Percentiles rank a stretch among this genome's conserved stretches.
Conservation (phyloP, 441 rosid species). For the Croton setiger region DNA sequence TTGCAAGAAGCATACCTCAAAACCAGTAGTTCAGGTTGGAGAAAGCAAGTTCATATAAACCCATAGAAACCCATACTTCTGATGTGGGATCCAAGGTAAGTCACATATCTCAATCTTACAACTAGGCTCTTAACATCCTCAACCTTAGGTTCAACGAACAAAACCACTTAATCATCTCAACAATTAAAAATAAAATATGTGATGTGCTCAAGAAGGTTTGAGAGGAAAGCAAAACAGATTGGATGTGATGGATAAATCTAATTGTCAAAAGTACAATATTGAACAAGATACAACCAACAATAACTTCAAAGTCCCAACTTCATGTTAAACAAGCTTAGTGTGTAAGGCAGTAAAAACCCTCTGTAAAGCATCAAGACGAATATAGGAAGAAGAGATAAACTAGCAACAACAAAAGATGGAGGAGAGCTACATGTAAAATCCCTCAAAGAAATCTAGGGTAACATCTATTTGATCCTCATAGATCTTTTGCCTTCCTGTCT, state of each 20-base stretch:
- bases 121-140: no score
- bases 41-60: no score
- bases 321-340: background rate
- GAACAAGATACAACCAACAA: no score
- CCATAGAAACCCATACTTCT: no score
- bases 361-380: background rate
- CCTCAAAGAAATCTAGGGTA: background rate
- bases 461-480: background rate
- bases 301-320: slow-evolving; percentile 2
- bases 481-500: background rate
- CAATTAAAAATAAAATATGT: background rate
- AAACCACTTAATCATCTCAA: no score
- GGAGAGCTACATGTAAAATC: background rate
- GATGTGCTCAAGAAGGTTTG: background rate
- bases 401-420: background rate
- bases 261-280: background rate
- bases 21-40: no score
- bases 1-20: no score
- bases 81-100: no score
- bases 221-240: background rate
- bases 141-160: no score
- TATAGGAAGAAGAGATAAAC: background rate
- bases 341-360: background rate
- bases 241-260: background rate
- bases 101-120: no score